These are phyloP conservation scores for Moesziomyces antarcticus DNA, from an alignment of 1,284 basidiomycete genomes.

Conservation along the genomic window DNA sequence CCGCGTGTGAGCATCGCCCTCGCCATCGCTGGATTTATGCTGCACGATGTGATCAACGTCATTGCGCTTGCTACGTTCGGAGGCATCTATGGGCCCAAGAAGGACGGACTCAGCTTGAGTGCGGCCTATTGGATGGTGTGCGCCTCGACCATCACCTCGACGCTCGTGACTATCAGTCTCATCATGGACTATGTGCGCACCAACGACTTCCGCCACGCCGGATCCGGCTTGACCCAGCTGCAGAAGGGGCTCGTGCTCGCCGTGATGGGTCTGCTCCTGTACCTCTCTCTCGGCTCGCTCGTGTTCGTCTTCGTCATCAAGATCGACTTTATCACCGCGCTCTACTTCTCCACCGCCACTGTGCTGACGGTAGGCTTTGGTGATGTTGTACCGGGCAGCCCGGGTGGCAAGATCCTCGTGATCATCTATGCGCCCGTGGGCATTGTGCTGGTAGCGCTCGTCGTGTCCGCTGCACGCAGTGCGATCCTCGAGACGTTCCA, in stretches of 20 bases:
- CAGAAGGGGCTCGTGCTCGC: conserved; percentile 81
- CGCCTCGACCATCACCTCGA: conserved; percentile 78
- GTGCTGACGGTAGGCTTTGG: conserved; percentile 80
- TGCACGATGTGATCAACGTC: conserved; percentile 77
- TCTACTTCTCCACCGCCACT: conserved; percentile 75
- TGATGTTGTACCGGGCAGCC: conserved; percentile 75
- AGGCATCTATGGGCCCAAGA: conserved; percentile 72
- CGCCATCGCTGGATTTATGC: conserved; percentile 75
- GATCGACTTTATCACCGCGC: conserved; percentile 71
- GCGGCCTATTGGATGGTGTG: conserved; percentile 81
- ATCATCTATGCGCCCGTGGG: conserved; percentile 64
- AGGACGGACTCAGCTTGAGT: conserved; percentile 72
- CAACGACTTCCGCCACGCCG: conserved; percentile 76
- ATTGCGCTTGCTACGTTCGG: conserved; percentile 76
- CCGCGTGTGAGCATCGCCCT: conserved; percentile 73
- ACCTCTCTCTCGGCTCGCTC: conserved; percentile 73
- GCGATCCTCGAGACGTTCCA: conserved; percentile 75
- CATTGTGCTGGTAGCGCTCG: conserved; percentile 71
- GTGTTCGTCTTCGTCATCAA: conserved; percentile 44
- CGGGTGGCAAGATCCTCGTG: conserved; percentile 70
- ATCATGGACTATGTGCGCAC: conserved; percentile 74
- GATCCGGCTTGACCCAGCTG: conserved; percentile 78
- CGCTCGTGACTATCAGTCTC: conserved; percentile 78
- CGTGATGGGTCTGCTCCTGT: conserved; percentile 72
- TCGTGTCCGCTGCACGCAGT: conserved; percentile 77